Evolutionary conservation across 2,329 filamentous ascomycete species (phyloP).

Genomic region (Furcasterigmium sp.): DNA sequence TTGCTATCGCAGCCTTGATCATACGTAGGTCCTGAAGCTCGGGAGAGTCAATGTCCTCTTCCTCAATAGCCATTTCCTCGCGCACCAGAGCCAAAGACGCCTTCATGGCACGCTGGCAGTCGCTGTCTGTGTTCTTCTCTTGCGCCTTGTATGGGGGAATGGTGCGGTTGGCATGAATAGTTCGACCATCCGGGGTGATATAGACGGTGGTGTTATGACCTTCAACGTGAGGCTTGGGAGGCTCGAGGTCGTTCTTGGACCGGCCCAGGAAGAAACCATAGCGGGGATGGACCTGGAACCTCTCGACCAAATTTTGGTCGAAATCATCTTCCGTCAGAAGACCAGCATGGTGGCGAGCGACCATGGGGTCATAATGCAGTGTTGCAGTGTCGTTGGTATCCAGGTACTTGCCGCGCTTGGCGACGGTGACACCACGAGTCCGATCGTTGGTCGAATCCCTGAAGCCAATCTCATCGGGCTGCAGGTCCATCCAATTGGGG

Average conservation of each 20-base stretch:
- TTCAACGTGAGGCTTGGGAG: constrained; percentile 32
- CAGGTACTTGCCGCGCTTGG: constrained; percentile 48
- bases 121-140: constrained; percentile 15
- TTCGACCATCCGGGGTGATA: constrained; percentile 40
- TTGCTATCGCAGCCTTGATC: constrained; percentile 9
- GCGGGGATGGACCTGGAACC: constrained; percentile 45
- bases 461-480: constrained; percentile 53
- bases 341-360: constrained; percentile 48
- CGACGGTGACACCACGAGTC: constrained; percentile 45
- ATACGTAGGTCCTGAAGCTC: constrained; percentile 25
- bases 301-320: constrained; percentile 43
- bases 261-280: constrained; percentile 46
- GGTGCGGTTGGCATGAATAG: constrained; percentile 42
- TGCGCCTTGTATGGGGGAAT: constrained; percentile 25
- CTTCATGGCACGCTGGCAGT: neutral
- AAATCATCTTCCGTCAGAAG: constrained; percentile 42
- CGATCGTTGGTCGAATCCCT: constrained; percentile 53
- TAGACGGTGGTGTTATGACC: constrained; percentile 44
- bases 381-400: constrained; percentile 48
- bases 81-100: neutral
- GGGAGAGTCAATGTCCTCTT: constrained; percentile 26
- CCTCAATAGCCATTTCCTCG: constrained; percentile 16
- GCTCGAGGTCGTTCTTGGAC: constrained; percentile 39
- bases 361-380: constrained; percentile 49
- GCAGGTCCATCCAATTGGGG: constrained; percentile 41